Conservation (phyloP, 1,139 yeast genomes). For the Protomyces inundatus region DNA sequence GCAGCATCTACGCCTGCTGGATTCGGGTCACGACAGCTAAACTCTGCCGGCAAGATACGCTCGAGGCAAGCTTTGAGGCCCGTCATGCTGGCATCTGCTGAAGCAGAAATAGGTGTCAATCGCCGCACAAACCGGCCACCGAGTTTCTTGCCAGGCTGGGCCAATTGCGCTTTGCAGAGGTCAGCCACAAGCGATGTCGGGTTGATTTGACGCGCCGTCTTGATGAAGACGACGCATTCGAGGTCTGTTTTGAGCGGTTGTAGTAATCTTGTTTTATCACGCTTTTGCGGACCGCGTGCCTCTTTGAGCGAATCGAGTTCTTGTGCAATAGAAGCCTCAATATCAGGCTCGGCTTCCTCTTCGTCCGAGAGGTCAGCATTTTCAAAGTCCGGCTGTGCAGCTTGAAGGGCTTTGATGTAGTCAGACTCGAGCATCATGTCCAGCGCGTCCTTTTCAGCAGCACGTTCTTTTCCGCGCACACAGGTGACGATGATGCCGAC, state of each 20-base stretch:
- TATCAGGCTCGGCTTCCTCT: slow-evolving; percentile 27
- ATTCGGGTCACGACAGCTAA: not conserved
- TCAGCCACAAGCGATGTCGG: slow-evolving; percentile 66
- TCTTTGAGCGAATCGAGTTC: slow-evolving; percentile 48
- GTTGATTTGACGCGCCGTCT: slow-evolving; percentile 68
- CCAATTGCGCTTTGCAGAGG: slow-evolving; percentile 57
- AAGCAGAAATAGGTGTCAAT: slow-evolving; percentile 69
- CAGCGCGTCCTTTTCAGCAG: slow-evolving; percentile 12
- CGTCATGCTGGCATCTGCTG: slow-evolving; percentile 54
- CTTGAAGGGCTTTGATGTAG: not conserved
- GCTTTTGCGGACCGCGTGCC: slow-evolving; percentile 39
- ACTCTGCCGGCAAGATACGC: slow-evolving; percentile 1
- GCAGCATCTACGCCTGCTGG: not conserved
- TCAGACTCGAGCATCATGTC: slow-evolving; percentile 15
- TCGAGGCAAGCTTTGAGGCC: slow-evolving; percentile 8
- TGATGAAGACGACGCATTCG: slow-evolving; percentile 77
- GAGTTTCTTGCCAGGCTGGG: slow-evolving; percentile 52
- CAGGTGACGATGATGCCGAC: slow-evolving; percentile 20
- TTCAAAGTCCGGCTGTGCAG: slow-evolving; percentile 13
- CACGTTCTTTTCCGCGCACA: slow-evolving; percentile 18
- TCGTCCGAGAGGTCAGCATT: slow-evolving; percentile 19
- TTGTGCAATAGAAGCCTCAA: slow-evolving; percentile 32
- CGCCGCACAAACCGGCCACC: slow-evolving; percentile 60
- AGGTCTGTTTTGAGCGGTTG: slow-evolving; percentile 66
- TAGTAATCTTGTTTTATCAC: slow-evolving; percentile 48